Base-by-base conservation (phyloP, 345 rosid species). In the Garcia nutans region DNA sequence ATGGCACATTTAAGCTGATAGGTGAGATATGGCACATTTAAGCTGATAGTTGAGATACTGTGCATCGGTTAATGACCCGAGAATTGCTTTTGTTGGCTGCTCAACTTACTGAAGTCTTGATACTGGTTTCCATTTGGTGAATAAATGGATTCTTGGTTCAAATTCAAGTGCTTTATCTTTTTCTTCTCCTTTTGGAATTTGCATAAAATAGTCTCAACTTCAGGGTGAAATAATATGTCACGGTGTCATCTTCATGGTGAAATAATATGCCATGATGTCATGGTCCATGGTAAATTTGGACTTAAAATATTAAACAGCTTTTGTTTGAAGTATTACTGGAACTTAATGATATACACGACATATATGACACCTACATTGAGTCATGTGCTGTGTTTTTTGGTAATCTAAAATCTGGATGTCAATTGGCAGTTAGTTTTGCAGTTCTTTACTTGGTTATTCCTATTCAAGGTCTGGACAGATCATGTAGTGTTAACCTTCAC, bases 11-110 rank as follows among this genome's bases (percentile, higher is more conserved):
- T 68, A 67, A 19, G 24, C 41, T 75, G 73, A 61, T 65, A 72
- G 62, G 3, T 54, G 71, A 77, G 75, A 70, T 62, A 45, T 73
- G 72, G 76, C 31, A 60, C 79, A 68, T 69, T 56, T 68, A 67
- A 19, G 24, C 41, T 75, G 71, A 61, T 65, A 72, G 62, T 16
- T 54, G 71, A 77, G 75, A 70, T 62, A 45, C 22, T 26, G 23
- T 68, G n/a, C 52, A 50, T 59, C 13, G 26, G 12, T 54, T 16
- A 10, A 41, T 52, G 60, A 71, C 61, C 60, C 58, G 24, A 24
- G 49, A 44, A 71, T n/a, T 20, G 20, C 22, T 42, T 26, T 62
- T 22, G 12, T 22, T 23, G 66, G 44, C 66, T 28, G 17, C 42
- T 62, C 6, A 54, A 3, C 11, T 62, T 62, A 62, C 42, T 15